Evolutionary conservation across 495 filamentous ascomycete species (phyloP), one percentile per base, ranked within the genome.

Genomic region (Massariosphaeria phaeospora): DNA sequence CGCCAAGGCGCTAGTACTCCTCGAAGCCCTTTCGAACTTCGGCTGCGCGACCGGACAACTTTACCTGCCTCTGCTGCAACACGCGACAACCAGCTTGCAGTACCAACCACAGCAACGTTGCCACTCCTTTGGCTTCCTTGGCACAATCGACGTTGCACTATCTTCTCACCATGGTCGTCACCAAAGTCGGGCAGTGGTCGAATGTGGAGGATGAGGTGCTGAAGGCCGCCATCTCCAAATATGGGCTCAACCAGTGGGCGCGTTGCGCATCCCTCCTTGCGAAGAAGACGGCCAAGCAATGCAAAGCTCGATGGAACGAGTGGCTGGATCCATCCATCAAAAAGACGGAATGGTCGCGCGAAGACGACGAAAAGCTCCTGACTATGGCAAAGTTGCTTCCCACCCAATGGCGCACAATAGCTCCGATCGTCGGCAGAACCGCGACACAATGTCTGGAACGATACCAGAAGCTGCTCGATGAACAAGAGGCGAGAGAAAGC

Each of bases 321-420:
- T 98, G 93, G 91, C 81, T 98, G 57, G 93, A 97, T 63, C 93
- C 93, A 2, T 88, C 86, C 59, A 97, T 97, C 72, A 86, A 90
- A 54, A 97, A 97, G 75, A 90, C 94, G 64, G 93, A 98, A 69
- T 98, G 94, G 94, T 95, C 89, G 55, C 84, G 90, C 67, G 94
- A 98, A 75, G 93, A 98, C 73, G 94, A 97, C 69, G 94, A 97
- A 75, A 97, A 93, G 75, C 76, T 98, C 44, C 72, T 98, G 63
- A 91, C 96, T 68, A 74, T 97, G 59, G 94, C 93, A 36, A 97
- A 97, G 77, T 75, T 98, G 77, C 96, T 97, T 88, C 93, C 93
- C 26, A 96, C 93, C 27, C 93, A 98, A 77, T 98, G 93, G 93
- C 84, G 94, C 62, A 97, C 93, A 30, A 58, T 55, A 23, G 93